Base-by-base conservation (phyloP, 129 eudicot genomes). In the Pulicaria dysenterica region DNA sequence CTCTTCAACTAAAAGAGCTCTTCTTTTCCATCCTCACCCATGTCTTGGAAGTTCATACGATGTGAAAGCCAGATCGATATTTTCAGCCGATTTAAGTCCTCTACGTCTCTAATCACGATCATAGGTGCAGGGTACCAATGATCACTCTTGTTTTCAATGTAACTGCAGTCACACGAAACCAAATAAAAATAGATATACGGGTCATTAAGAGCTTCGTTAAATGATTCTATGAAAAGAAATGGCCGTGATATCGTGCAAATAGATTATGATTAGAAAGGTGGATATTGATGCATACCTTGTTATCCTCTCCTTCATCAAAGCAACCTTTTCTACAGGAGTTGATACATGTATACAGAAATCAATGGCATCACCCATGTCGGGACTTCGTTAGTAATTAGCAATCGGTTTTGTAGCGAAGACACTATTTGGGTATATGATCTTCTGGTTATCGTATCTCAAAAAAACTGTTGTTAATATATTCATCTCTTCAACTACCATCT, bases 401-500 rank as follows among this genome's bases (percentile, higher is more conserved):
- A 91, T 91, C 11, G 95, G 95, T 66, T 85, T 88, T 8, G 97
- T 91, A 4, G 97, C 61, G 51, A 91, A 72, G 9, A 91, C 86
- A 11, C 89, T 85, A 73, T 91, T 91, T 0, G 97, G 97, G 64
- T 91, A 91, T 45, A 72, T 79, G 63, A 91, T 82, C 74, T 91
- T 91, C 64, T 83, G 88, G 85, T 88, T 88, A 64, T 91, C 97
- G 7, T 45, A 88, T 77, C 87, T 83, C 73, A 91, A 72, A 53
- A 91, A 91, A 38, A 91, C 76, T 3, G 97, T 91, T 0, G 97
- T 88, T 66, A 91, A 73, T 79, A 91, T 87, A 69, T 91, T 91
- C 96, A 90, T 90, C 85, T 90, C 96, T 63, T 90, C 96, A 16
- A 91, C 97, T 13, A 91, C 63, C 97, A 91, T 81, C 97, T 91